Evolutionary conservation across 176 grass and related monocot species (phyloP), one percentile per base, ranked within the genome.

Genomic region (Hsuehochloa calcarea): DNA sequence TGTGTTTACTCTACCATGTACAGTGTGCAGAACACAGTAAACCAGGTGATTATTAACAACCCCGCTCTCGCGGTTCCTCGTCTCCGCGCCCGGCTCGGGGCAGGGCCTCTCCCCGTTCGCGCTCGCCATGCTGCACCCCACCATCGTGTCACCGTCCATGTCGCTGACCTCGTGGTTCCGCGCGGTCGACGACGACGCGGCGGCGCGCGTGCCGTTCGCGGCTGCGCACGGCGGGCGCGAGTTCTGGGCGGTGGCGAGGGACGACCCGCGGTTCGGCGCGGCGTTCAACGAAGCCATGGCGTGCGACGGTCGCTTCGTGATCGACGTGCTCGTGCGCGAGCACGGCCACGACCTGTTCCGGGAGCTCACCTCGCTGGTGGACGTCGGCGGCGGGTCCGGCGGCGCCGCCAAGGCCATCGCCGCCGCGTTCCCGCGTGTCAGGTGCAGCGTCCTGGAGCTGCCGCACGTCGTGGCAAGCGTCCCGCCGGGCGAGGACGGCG

Each of bases 251-350:
- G 63, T 91, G 27, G 70, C 80, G 5, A 80, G 51, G 84, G 79
- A 26, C 46, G 79, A 91, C 65, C 13, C 13, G n/a, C 79, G 17
- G 64, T 94, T 91, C 79, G 47, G 78, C 38, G 70, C 75, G 22
- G 79, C 83, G 46, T 94, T 94, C 82, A 56, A 56, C 56, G 80
- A 87, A 3, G 92, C 84, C 77, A 87, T 94, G 87, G 89, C 75
- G 2, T 89, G 83, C 69, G 80, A 91, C 82, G 84, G 84, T 5
- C 75, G 79, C 12, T 91, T 94, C 79, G 84, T 94, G 61, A 91
- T 82, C 47, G 87, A 89, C 64, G 75, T 87, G 78, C 65, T 91
- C 31, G 15, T 92, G 75, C 68, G 54, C 31, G 61, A 77, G 19
- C 70, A 85, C 47, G 10, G 70, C 23, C 31, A 44, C 17, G 72